Percentiles rank a stretch among this genome's conserved stretches.
Evolutionary conservation across 208 protist genomes (phyloP).

Genomic region (Leishmania turanica): DNA sequence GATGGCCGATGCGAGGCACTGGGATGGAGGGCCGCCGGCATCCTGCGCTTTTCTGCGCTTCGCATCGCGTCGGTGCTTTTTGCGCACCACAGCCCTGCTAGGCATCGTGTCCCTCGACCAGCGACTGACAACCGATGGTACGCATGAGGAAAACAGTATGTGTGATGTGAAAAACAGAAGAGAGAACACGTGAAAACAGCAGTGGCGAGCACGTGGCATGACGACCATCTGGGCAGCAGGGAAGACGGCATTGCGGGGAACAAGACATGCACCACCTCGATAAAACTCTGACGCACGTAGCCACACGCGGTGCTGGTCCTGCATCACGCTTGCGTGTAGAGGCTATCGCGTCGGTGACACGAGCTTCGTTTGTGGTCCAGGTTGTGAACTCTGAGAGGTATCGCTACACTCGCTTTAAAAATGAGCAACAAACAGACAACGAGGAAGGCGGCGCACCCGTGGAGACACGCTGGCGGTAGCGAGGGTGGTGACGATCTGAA

Average conservation of each 20-base stretch:
- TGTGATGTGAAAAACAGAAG: neutral
- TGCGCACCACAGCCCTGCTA: conserved; percentile 79
- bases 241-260: too few species aligned
- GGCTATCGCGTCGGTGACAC: neutral
- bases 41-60: conserved; percentile 48
- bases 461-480: neutral
- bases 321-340: neutral
- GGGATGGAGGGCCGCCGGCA: neutral
- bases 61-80: conserved; percentile 79
- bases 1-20: conserved; percentile 1
- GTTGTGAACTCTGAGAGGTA: too few species aligned
- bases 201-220: neutral
- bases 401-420: neutral
- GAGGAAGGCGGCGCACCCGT: neutral
- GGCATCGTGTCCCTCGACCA: conserved; percentile 42
- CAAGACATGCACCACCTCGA: neutral
- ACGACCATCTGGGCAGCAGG: neutral
- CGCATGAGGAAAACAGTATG: neutral
- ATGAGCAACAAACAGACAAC: neutral
- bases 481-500: neutral
- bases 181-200: neutral
- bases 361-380: too few species aligned
- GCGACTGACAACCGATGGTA: neutral
- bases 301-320: neutral
- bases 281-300: neutral